A percentile compares a stretch with the other conserved stretches of the same genome.
Conservation (phyloP, 2,329 filamentous ascomycete species). For the Ramichloridium luteum region DNA sequence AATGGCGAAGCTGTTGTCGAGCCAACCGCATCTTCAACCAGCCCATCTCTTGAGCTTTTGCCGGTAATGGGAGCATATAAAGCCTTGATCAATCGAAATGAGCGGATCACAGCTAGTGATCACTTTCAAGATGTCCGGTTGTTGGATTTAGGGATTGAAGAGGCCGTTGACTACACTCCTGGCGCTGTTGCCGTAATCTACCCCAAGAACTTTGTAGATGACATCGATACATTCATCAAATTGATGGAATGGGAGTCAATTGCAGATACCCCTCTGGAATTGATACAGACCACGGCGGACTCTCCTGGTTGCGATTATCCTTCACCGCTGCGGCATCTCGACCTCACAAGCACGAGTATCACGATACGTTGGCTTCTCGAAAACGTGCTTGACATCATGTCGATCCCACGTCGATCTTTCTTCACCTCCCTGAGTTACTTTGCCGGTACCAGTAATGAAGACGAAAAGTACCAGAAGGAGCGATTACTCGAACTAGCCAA, state of each 20-base stretch:
- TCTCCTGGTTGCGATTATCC: conserved; percentile 19
- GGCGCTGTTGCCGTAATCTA: conserved; percentile 73
- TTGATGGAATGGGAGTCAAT: conserved; percentile 66
- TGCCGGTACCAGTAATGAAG: conserved; percentile 48
- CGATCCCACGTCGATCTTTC: conserved; percentile 79
- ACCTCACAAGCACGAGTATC: conserved; percentile 27
- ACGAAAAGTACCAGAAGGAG: conserved; percentile 50
- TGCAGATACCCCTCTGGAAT: conserved; percentile 56
- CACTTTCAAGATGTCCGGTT: conserved; percentile 95
- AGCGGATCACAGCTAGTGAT: conserved; percentile 56
- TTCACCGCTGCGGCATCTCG: conserved; percentile 28
- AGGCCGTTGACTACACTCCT: conserved; percentile 44
- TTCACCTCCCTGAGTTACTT: conserved; percentile 68
- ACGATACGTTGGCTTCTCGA: conserved; percentile 67
- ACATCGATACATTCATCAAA: conserved; percentile 66
- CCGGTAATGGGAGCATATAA: conserved; percentile 45
- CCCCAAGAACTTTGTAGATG: conserved; percentile 72
- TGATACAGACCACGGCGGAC: conserved; percentile 31
- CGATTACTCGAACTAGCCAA: conserved; percentile 73
- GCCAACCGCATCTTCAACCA: conserved; percentile 2
- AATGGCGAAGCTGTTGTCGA: neutral
- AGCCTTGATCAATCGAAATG: conserved; percentile 53
- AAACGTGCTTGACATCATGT: conserved; percentile 77
- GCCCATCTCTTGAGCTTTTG: conserved; percentile 38
- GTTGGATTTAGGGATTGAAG: conserved; percentile 46